phyloP scores from a whole-genome alignment of 192 early-diverging fungal species.

The Coemansia sp. region DNA sequence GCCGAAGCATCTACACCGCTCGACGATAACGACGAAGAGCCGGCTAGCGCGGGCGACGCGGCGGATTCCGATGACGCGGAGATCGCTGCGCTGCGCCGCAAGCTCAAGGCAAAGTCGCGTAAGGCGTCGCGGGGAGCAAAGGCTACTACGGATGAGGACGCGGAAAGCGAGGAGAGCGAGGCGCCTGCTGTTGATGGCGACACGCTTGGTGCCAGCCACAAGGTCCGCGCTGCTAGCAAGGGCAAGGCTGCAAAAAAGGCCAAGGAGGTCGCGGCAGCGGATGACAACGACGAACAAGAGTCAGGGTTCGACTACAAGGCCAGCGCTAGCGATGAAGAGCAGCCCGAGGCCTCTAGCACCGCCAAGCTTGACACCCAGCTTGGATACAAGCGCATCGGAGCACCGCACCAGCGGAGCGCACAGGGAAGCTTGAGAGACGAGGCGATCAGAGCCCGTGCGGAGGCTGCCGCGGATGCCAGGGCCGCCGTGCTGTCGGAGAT shows the following conservation, averaged over 20 bases:
- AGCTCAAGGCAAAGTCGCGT: not conserved
- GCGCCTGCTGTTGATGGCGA: not conserved
- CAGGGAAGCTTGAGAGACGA: constrained; percentile 19
- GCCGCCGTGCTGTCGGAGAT: constrained; percentile 43
- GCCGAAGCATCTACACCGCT: not conserved
- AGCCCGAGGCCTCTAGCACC: not conserved
- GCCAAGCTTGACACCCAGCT: not conserved
- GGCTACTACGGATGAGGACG: not conserved
- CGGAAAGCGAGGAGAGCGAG: constrained; percentile 1
- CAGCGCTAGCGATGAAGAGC: not conserved
- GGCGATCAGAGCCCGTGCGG: constrained; percentile 19
- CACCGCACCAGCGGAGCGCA: constrained; percentile 7
- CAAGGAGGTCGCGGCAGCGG: not conserved
- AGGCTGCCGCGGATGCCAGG: constrained; percentile 34
- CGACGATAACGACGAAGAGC: constrained; percentile 2
- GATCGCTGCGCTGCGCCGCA: not conserved
- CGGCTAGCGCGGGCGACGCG: not conserved
- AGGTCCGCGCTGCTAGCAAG: not conserved
- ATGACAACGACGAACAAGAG: not conserved
- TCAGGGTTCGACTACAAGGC: not conserved
- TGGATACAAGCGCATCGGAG: constrained; percentile 7
- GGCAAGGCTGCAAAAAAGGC: constrained; percentile 2
- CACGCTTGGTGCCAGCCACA: not conserved
- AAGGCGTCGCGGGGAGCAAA: constrained; percentile 1
- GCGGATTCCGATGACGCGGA: not conserved